Evolutionary conservation across 306 rosid species (phyloP).

Genomic region (Coriaria nepalensis): DNA sequence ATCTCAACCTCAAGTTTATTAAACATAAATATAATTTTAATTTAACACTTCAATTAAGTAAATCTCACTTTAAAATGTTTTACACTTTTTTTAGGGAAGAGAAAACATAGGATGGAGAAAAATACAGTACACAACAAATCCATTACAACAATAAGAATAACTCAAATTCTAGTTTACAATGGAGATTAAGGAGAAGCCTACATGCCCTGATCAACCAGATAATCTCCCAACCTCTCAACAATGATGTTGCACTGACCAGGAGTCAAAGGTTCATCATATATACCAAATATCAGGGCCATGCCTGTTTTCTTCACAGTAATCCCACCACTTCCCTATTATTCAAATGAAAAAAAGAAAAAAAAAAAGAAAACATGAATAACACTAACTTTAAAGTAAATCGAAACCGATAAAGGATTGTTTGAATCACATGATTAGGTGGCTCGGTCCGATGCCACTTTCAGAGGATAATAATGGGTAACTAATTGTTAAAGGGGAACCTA

Average conservation of each 20-base stretch:
- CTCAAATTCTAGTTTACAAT: background rate
- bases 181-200: conserved; percentile 7
- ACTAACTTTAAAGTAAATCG: background rate
- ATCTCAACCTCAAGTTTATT: too few species aligned
- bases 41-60: too few species aligned
- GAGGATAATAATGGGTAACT: background rate
- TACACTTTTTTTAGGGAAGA: too few species aligned
- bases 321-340: conserved; percentile 62
- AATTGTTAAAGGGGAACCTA: conserved; percentile 6
- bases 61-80: too few species aligned
- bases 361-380: background rate
- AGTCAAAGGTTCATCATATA: conserved; percentile 74
- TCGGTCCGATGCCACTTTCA: too few species aligned
- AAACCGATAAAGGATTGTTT: background rate
- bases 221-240: conserved; percentile 91
- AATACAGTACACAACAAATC: background rate
- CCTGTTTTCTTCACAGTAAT: conserved; percentile 61
- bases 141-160: background rate
- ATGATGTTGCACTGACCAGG: conserved; percentile 83
- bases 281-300: conserved; percentile 54
- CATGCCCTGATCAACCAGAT: conserved; percentile 70
- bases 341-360: background rate
- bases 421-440: background rate
- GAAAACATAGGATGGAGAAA: background rate
- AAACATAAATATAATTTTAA: too few species aligned